Percentiles rank a stretch among this genome's conserved stretches.
phyloP scores from a whole-genome alignment of 371 early-diverging fungal species.

The Parasitella parasitica region DNA sequence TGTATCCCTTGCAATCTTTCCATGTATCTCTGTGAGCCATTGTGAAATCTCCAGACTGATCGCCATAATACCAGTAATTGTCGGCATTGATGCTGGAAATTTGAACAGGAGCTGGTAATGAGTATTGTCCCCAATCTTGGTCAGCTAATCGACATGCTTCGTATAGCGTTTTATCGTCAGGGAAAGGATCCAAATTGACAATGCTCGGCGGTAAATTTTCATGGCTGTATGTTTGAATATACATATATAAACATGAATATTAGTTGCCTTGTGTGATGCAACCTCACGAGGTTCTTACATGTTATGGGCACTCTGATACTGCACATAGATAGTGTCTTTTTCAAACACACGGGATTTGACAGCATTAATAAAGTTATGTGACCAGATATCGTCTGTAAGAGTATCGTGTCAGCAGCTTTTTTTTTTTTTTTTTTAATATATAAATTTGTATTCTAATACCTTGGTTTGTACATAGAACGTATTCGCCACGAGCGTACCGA shows the following conservation, averaged over 20 bases:
- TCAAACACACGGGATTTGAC: conserved; percentile 41
- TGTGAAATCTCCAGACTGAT: conserved; percentile 50
- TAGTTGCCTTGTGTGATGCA: neutral
- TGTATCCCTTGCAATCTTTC: conserved; percentile 38
- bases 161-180: conserved; percentile 39
- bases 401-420: too few species aligned
- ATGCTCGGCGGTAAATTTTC: conserved; percentile 43
- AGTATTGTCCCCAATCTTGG: conserved; percentile 40
- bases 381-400: conserved; percentile 47
- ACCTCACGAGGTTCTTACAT: conserved; percentile 28
- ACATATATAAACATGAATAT: neutral
- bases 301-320: conserved; percentile 39
- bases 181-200: conserved; percentile 34
- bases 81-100: conserved; percentile 20
- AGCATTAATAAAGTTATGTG: conserved; percentile 47
- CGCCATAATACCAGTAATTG: conserved; percentile 28
- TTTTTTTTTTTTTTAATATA: too few species aligned
- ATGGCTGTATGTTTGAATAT: too few species aligned
- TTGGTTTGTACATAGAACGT: conserved; percentile 46
- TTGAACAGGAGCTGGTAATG: conserved; percentile 15
- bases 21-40: conserved; percentile 50
- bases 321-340: conserved; percentile 39
- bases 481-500: conserved; percentile 49
- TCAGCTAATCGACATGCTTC: conserved; percentile 32
- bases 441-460: conserved; percentile 16